A percentile compares a stretch with the other conserved stretches of the same genome.
Conservation (phyloP, 192 early-diverging fungal species). For the Thoreauomyces humboldtii region DNA sequence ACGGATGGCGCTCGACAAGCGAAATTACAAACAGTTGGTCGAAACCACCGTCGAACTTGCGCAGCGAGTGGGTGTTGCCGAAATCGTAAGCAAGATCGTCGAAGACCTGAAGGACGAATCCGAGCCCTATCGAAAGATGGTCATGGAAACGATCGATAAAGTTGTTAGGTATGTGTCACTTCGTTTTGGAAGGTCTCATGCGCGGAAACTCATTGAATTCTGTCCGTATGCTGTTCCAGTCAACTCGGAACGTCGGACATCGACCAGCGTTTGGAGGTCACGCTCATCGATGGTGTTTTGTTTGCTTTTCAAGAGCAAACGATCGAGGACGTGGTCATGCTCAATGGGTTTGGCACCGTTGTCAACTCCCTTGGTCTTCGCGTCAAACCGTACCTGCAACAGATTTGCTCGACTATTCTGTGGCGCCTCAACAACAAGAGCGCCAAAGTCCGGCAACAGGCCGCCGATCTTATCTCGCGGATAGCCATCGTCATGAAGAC, state of each 20-base stretch:
- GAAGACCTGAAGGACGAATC: conserved; percentile 94
- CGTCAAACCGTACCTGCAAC: conserved; percentile 89
- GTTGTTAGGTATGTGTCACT: no score
- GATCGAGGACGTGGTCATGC: conserved; percentile 84
- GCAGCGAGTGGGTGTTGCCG: conserved; percentile 87
- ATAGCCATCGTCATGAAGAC: conserved; percentile 91
- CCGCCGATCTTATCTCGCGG: conserved; percentile 92
- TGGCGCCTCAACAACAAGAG: conserved; percentile 98
- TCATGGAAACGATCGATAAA: conserved; percentile 92
- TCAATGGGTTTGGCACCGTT: conserved; percentile 94
- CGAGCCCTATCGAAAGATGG: conserved; percentile 93
- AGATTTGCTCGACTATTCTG: conserved; percentile 90
- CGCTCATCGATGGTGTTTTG: conserved; percentile 94
- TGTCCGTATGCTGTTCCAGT: no score
- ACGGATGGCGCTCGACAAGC: conserved; percentile 91
- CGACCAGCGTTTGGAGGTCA: conserved; percentile 85
- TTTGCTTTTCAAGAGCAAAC: conserved; percentile 99
- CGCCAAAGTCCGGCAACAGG: conserved; percentile 94
- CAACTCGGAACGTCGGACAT: conserved; percentile 87
- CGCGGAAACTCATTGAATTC: no score
- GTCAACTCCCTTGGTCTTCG: conserved; percentile 87
- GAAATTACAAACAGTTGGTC: conserved; percentile 90
- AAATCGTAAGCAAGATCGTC: conserved; percentile 83
- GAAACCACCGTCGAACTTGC: conserved; percentile 97
- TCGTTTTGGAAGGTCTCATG: no score